phyloP scores from a whole-genome alignment of 129 eudicot species.

The Rutidosis leptorrhynchoides region DNA sequence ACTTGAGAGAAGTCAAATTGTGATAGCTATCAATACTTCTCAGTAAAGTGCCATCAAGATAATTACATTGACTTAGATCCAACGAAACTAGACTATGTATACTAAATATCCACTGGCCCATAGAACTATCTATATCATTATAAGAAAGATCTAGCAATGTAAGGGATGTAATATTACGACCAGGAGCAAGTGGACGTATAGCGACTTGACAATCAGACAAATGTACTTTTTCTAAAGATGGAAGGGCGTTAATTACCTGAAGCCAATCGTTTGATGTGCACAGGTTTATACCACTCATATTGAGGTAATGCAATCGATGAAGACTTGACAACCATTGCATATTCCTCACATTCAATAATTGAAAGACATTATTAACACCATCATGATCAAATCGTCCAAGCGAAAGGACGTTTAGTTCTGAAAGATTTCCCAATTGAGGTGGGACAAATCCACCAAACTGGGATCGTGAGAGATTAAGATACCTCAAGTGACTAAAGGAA shows the following conservation, averaged over 20 bases:
- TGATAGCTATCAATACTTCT: not conserved
- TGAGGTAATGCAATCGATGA: conserved; percentile 25
- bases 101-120: conserved; percentile 33
- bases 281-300: conserved; percentile 31
- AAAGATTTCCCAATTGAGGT: conserved; percentile 39
- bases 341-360: not conserved
- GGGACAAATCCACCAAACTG: conserved; percentile 29
- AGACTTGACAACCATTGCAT: conserved; percentile 38
- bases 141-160: conserved; percentile 28
- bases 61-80: not conserved
- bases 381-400: not conserved
- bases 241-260: conserved; percentile 36
- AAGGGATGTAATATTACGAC: conserved; percentile 23
- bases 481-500: conserved; percentile 16
- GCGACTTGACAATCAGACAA: conserved; percentile 13
- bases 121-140: not conserved
- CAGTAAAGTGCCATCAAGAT: not conserved
- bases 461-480: conserved; percentile 20
- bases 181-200: not conserved
- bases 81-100: conserved; percentile 17
- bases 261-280: conserved; percentile 33
- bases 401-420: conserved; percentile 25
- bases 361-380: not conserved
- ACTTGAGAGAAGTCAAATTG: conserved; percentile 22
- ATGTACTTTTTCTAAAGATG: conserved; percentile 31